Evolutionary conservation across 805 yeast genomes (phyloP).

Genomic region (Schwanniomyces pseudopolymorphus): DNA sequence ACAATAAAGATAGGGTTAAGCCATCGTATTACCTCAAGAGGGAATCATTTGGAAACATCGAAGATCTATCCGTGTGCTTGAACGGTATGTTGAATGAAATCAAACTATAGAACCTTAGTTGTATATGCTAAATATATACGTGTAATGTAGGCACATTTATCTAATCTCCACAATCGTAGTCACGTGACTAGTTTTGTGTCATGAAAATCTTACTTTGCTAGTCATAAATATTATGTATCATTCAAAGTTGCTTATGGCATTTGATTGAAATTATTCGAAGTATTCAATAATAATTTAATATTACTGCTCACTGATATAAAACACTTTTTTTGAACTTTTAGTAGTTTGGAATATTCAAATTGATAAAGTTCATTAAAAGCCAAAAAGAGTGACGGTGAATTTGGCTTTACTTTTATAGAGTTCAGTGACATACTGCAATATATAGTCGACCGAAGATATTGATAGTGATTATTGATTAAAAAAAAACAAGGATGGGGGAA

Average conservation of each 20-base stretch:
- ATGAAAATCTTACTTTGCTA: neutral
- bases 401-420: neutral
- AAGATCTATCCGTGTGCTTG: conserved; percentile 22
- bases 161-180: neutral
- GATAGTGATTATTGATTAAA: neutral
- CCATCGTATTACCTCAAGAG: conserved; percentile 30
- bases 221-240: neutral
- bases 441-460: too few relatives aligned
- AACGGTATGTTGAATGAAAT: conserved; percentile 21
- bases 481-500: conserved; percentile 11
- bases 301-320: neutral
- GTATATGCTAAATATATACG: neutral
- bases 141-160: neutral
- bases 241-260: neutral
- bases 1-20: conserved; percentile 11
- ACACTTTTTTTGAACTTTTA: neutral
- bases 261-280: neutral
- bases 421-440: neutral
- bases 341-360: neutral
- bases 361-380: neutral
- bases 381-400: neutral
- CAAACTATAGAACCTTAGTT: neutral
- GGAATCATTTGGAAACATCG: conserved; percentile 9
- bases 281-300: neutral
- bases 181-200: neutral